Percentiles rank a stretch among this genome's conserved stretches.
phyloP scores from a whole-genome alignment of 768 basidiomycete genomes.

The Auriscalpium microsporum region DNA sequence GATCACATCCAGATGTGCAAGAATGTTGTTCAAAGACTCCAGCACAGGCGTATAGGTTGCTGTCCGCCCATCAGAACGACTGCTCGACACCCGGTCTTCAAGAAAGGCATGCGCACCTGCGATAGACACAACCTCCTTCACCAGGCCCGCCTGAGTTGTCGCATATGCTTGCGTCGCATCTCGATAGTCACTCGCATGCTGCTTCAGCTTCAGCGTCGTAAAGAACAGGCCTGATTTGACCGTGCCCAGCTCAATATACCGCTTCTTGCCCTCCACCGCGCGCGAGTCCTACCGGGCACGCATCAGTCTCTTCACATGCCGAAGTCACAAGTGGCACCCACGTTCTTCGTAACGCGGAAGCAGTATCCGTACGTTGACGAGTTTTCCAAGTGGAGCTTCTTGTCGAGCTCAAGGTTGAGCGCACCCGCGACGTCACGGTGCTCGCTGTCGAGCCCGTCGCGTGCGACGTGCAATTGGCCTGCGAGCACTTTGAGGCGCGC shows the following conservation, averaged over 20 bases:
- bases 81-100: background rate
- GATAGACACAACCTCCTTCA: constrained; percentile 88
- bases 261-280: constrained; percentile 48
- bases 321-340: constrained; percentile 28
- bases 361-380: constrained; percentile 85
- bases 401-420: constrained; percentile 77
- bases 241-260: constrained; percentile 78
- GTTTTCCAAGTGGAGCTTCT: constrained; percentile 94
- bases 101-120: constrained; percentile 47
- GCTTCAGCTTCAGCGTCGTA: constrained; percentile 68
- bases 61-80: constrained; percentile 21
- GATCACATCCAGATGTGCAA: constrained; percentile 90
- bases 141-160: constrained; percentile 69
- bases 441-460: constrained; percentile 78
- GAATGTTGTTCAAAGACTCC: constrained; percentile 70
- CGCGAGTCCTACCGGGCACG: constrained; percentile 61
- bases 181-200: constrained; percentile 60
- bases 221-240: constrained; percentile 86
- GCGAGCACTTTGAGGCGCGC: constrained; percentile 60
- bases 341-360: constrained; percentile 86
- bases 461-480: constrained; percentile 53
- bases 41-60: constrained; percentile 89
- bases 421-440: constrained; percentile 63
- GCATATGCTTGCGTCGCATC: constrained; percentile 64
- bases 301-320: background rate